Conservation (phyloP, 768 basidiomycete species). For the Omphalotus guepiniiformis region DNA sequence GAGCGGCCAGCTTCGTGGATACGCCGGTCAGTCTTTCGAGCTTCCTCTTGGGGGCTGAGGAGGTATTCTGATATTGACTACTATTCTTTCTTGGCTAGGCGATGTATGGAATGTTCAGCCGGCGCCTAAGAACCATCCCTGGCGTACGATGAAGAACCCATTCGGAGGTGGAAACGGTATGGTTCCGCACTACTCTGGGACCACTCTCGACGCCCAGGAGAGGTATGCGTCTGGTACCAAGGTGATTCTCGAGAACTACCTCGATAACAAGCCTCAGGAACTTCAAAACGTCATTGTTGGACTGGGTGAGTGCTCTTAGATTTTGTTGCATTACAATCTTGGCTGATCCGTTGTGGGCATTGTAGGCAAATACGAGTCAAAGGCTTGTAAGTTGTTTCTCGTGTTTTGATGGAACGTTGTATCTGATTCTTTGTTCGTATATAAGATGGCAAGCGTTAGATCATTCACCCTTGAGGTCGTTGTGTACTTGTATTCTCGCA, state of each 20-base stretch:
- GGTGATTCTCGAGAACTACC: slow-evolving; percentile 70
- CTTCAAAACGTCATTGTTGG: slow-evolving; percentile 80
- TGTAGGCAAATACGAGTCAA: slow-evolving; percentile 48
- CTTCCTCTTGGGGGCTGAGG: too few species aligned
- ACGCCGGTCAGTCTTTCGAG: slow-evolving; percentile 29
- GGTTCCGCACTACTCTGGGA: slow-evolving; percentile 85
- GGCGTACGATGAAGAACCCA: slow-evolving; percentile 80
- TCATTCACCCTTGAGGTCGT: too few species aligned
- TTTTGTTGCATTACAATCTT: too few species aligned
- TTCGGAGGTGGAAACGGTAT: slow-evolving; percentile 86
- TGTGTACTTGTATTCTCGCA: too few species aligned
- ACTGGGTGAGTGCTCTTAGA: slow-evolving; percentile 45
- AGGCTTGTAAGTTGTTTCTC: slow-evolving; percentile 33
- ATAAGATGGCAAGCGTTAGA: too few species aligned
- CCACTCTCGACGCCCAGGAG: slow-evolving; percentile 84
- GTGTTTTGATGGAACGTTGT: too few species aligned
- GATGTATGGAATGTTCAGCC: slow-evolving; percentile 91
- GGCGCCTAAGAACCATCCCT: slow-evolving; percentile 79
- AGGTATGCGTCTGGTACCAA: slow-evolving; percentile 76
- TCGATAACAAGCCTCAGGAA: slow-evolving; percentile 60
- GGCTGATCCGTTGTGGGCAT: too few species aligned
- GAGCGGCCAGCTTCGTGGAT: slow-evolving; percentile 73
- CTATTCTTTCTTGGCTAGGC: slow-evolving; percentile 29
- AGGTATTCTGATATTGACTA: too few species aligned
- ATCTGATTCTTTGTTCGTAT: too few species aligned